Percentiles rank a stretch among this genome's conserved stretches.
Evolutionary conservation across 1,284 basidiomycete genomes (phyloP).

Genomic region (Coniferiporia weirii): DNA sequence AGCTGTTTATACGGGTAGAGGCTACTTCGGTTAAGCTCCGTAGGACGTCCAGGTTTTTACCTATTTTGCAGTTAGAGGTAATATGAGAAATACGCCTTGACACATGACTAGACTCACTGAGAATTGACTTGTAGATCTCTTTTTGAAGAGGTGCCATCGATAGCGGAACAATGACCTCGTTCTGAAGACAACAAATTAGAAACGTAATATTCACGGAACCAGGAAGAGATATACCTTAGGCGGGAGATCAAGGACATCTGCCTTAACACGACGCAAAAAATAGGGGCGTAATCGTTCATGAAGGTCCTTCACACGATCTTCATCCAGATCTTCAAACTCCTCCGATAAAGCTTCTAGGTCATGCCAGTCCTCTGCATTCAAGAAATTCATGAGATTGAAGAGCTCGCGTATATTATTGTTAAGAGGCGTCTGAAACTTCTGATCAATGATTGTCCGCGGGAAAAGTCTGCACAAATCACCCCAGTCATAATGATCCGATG

Average conservation of each 20-base stretch:
- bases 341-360: conserved; percentile 68
- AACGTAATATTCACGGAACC: neutral
- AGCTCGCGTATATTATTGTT: conserved; percentile 96
- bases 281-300: conserved; percentile 82
- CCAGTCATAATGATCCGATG: conserved; percentile 93
- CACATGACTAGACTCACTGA: conserved; percentile 44
- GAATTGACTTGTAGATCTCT: conserved; percentile 80
- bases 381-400: conserved; percentile 93
- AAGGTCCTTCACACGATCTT: conserved; percentile 73
- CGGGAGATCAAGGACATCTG: conserved; percentile 87
- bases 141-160: conserved; percentile 88
- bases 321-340: conserved; percentile 70
- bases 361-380: conserved; percentile 73
- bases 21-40: conserved; percentile 47
- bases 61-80: conserved; percentile 32
- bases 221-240: conserved; percentile 60
- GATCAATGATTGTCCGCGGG: neutral
- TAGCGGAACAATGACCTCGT: conserved; percentile 88
- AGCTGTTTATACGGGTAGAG: conserved; percentile 30
- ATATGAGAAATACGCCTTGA: neutral
- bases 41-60: conserved; percentile 63
- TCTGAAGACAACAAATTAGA: conserved; percentile 37
- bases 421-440: conserved; percentile 68
- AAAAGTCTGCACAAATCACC: conserved; percentile 32
- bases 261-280: conserved; percentile 90